Evolutionary conservation across 169 alveolate species (phyloP), one percentile per base, ranked within the genome.

Genomic region (Plasmodium inui): DNA sequence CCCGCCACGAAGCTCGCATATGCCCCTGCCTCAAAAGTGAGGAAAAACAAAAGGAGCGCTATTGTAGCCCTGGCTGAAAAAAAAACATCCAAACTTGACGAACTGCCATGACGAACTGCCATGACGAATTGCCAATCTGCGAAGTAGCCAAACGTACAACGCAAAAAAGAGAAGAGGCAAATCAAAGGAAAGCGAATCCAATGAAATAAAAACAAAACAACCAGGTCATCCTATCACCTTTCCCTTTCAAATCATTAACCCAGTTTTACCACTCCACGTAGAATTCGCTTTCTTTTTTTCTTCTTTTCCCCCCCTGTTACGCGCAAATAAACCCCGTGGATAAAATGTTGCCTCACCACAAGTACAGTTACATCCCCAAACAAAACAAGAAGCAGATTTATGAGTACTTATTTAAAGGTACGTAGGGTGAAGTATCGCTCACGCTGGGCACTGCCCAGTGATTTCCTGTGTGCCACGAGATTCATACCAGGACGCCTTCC

Each of bases 281-380:
- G 55, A 44, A 44, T 28, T 74, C 17, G 32, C 39, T 39, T 74
- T 28, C 8, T 74, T 74, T 39, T 74, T 74, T 74, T 74, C 28
- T 14, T 28, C 9, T 72, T 72, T 72, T 72, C 9, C 8, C 6
- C 32, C 39, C n/a, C 39, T 39, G 8, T 74, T 34, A 74, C 39
- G 39, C 4, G 0, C 6, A 73, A 34, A 41, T 61, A 9, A 57
- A 57, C 0, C 72, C 6, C 55, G 70, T 80, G 95, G 84, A 82
- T 39, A 90, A 81, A 28, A 80, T 71, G 28, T 76, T 80, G 37
- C 95, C 95, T 26, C 90, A 90, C 82, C 95, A 90, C 83, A 96
- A 96, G 55, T 96, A 95, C 79, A 96, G 97, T 83, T 93, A 95
- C 71, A 96, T 96, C 92, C 97, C 98, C 41, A 95, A 94, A 95